phyloP scores from a whole-genome alignment of 257 asterid species.

The Gardenia jasminoides region DNA sequence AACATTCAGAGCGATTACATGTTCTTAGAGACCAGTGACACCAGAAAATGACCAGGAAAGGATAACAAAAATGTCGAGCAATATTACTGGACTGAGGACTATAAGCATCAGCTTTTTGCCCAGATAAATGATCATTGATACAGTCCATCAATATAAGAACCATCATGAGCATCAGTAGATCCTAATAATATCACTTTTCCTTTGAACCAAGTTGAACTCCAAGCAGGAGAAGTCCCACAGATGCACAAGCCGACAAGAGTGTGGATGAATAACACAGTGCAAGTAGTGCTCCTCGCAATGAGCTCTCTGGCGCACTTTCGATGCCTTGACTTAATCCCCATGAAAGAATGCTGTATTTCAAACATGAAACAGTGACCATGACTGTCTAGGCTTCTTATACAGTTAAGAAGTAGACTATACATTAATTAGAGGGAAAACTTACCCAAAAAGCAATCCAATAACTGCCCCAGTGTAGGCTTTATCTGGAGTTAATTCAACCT shows the following conservation, averaged over 20 bases:
- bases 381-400: background rate
- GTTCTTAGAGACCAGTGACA: no score
- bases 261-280: constrained; percentile 60
- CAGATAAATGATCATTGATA: background rate
- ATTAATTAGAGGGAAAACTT: constrained; percentile 18
- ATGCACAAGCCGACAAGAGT: constrained; percentile 52
- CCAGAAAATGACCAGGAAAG: background rate
- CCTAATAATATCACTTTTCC: constrained; percentile 42
- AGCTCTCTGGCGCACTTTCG: constrained; percentile 67
- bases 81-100: no score
- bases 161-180: background rate
- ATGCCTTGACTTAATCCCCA: constrained; percentile 82
- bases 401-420: constrained; percentile 4
- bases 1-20: no score
- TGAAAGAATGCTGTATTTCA: constrained; percentile 55
- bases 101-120: background rate
- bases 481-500: constrained; percentile 71
- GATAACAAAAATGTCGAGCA: background rate
- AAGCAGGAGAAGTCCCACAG: constrained; percentile 65
- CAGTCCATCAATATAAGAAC: background rate
- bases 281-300: constrained; percentile 68
- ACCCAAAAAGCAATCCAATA: constrained; percentile 70
- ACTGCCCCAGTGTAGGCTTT: constrained; percentile 81
- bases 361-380: background rate
- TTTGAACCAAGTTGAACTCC: constrained; percentile 62